These are phyloP conservation scores for Xylariaceae sp. DNA, from an alignment of 2,329 filamentous ascomycete genomes.

Conservation along the genomic window DNA sequence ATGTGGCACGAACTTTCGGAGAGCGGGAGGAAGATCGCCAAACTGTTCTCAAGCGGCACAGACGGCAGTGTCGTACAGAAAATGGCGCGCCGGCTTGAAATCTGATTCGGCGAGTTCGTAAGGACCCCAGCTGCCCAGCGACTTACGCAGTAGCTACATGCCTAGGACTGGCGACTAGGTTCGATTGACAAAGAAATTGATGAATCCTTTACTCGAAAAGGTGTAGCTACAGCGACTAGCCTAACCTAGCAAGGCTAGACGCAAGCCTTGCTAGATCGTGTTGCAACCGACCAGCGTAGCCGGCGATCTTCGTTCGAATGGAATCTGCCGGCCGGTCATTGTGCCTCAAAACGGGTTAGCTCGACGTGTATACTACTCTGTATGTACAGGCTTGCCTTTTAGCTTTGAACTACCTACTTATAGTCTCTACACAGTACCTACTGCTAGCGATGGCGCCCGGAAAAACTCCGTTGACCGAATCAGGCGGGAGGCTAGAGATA, in stretches of 20 bases:
- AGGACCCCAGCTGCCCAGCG: too few relatives aligned
- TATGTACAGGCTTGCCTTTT: constrained; percentile 6
- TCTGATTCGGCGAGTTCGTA: constrained; percentile 31
- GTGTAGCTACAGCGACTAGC: background rate
- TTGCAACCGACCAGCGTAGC: constrained; percentile 37
- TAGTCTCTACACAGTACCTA: background rate
- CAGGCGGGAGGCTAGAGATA: background rate
- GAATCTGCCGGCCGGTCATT: constrained; percentile 41
- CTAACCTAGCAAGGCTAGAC: background rate
- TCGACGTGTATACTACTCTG: constrained; percentile 23
- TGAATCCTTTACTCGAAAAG: background rate
- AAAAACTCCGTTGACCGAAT: background rate
- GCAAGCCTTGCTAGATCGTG: constrained; percentile 42
- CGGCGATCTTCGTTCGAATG: constrained; percentile 42
- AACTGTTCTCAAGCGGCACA: constrained; percentile 31
- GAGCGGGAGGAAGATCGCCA: constrained; percentile 28
- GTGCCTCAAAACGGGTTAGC: constrained; percentile 42
- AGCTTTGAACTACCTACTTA: background rate
- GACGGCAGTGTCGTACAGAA: constrained; percentile 38
- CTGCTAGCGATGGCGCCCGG: background rate
- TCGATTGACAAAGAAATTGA: background rate
- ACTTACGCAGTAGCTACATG: background rate
- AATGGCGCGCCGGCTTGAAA: constrained; percentile 35
- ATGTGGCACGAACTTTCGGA: constrained; percentile 25
- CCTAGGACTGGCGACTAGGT: background rate